phyloP scores from a whole-genome alignment of 1,284 basidiomycete genomes.

The Mycena sp. region DNA sequence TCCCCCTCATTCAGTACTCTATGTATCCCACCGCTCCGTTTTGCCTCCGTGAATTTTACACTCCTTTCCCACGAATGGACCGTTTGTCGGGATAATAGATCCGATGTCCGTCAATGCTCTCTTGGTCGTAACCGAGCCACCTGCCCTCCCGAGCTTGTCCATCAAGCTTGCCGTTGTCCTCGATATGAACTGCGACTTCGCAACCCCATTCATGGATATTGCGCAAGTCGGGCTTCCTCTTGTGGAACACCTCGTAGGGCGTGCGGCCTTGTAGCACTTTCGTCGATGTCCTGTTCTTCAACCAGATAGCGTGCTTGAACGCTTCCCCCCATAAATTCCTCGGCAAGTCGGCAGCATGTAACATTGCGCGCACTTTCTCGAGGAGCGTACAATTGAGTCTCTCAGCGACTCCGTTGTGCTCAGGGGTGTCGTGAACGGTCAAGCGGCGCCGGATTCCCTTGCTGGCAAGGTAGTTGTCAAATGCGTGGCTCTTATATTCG shows the following conservation, averaged over 20 bases:
- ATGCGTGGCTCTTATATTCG: slow-evolving; percentile 32
- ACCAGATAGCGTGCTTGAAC: slow-evolving; percentile 28
- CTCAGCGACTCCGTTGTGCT: slow-evolving; percentile 43
- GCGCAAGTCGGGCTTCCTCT: slow-evolving; percentile 34
- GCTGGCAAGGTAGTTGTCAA: slow-evolving; percentile 13
- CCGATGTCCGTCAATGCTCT: slow-evolving; percentile 31
- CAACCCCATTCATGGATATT: slow-evolving; percentile 35
- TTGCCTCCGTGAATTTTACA: not conserved
- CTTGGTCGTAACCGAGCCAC: slow-evolving; percentile 28
- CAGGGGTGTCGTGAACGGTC: slow-evolving; percentile 18
- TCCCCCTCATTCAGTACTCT: slow-evolving; percentile 21
- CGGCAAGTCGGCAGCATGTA: slow-evolving; percentile 31
- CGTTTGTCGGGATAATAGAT: slow-evolving; percentile 35
- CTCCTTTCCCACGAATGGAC: slow-evolving; percentile 7
- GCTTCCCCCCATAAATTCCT: slow-evolving; percentile 39
- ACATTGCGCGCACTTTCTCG: slow-evolving; percentile 37
- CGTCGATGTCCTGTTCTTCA: slow-evolving; percentile 32
- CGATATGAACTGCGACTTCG: slow-evolving; percentile 32
- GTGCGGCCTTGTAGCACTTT: slow-evolving; percentile 29
- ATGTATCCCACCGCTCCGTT: no score
- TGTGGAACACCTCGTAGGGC: slow-evolving; percentile 32
- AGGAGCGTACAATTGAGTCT: slow-evolving; percentile 37
- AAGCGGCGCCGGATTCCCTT: slow-evolving; percentile 1
- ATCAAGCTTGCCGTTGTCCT: slow-evolving; percentile 25
- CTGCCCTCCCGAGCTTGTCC: slow-evolving; percentile 13